Percentiles rank a stretch among this genome's conserved stretches.
Evolutionary conservation across 2,329 filamentous ascomycete species (phyloP).

Genomic region (Botrytis medusae): DNA sequence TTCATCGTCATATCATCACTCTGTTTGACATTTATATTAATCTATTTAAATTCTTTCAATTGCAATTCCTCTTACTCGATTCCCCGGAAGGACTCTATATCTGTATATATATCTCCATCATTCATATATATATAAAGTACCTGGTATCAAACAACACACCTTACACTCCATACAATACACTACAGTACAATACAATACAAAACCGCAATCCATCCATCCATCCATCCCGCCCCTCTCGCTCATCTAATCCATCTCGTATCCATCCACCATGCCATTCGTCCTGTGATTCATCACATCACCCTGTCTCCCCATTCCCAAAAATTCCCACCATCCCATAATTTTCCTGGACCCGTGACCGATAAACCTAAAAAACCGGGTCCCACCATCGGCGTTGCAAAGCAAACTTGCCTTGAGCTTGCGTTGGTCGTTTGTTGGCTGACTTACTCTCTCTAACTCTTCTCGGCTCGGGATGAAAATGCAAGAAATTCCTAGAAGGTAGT

Average conservation of each 20-base stretch:
- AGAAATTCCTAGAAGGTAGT: background rate
- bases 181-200: background rate
- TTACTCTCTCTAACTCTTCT: background rate
- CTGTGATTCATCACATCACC: conserved; percentile 4
- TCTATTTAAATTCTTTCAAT: background rate
- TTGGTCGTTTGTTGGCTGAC: background rate
- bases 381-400: background rate
- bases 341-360: conserved; percentile 19
- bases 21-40: background rate
- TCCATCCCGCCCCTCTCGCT: background rate
- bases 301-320: background rate
- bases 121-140: background rate
- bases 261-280: background rate
- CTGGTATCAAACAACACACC: background rate
- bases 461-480: conserved; percentile 8
- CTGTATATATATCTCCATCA: background rate
- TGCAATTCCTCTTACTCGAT: background rate
- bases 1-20: background rate
- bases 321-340: background rate
- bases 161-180: background rate
- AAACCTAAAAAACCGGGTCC: conserved; percentile 16
- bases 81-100: no score
- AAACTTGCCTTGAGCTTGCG: background rate
- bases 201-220: background rate
- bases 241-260: background rate